These are phyloP conservation scores for Collybia nuda DNA, from an alignment of 768 basidiomycete genomes.

Conservation along the genomic window DNA sequence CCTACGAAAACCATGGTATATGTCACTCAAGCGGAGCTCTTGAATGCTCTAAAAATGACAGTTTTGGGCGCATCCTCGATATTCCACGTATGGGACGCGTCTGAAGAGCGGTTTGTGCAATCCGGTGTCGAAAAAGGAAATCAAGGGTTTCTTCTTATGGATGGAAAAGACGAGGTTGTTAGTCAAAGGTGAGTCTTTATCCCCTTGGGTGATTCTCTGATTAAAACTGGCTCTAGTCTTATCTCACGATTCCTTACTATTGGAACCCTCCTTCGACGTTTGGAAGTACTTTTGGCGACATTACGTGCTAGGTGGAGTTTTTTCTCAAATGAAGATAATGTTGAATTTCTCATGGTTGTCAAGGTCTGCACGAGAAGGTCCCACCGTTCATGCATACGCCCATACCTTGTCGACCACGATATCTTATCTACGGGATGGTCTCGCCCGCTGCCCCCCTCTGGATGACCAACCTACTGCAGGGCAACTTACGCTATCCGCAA, in stretches of 20 bases:
- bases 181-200: conserved; percentile 49
- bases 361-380: conserved; percentile 46
- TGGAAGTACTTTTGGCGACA: conserved; percentile 52
- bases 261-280: conserved; percentile 64
- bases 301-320: conserved; percentile 49
- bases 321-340: background rate
- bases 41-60: conserved; percentile 52
- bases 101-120: conserved; percentile 56
- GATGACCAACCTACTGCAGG: conserved; percentile 15
- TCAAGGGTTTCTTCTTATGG: conserved; percentile 41
- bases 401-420: conserved; percentile 62
- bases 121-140: conserved; percentile 31
- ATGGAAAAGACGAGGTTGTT: conserved; percentile 56
- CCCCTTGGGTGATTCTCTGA: background rate
- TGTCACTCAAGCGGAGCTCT: conserved; percentile 45
- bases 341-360: conserved; percentile 3
- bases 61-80: conserved; percentile 69
- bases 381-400: conserved; percentile 64
- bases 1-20: conserved; percentile 37
- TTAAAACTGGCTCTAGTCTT: conserved; percentile 38
- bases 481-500: conserved; percentile 30
- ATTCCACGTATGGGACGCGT: conserved; percentile 62
- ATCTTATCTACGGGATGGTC: conserved; percentile 44
- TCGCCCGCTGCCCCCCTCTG: conserved; percentile 40
- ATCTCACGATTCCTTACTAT: conserved; percentile 64